These are phyloP conservation scores for Ophidiomyces ophidiicola DNA, from an alignment of 2,329 filamentous ascomycete genomes.

Conservation along the genomic window DNA sequence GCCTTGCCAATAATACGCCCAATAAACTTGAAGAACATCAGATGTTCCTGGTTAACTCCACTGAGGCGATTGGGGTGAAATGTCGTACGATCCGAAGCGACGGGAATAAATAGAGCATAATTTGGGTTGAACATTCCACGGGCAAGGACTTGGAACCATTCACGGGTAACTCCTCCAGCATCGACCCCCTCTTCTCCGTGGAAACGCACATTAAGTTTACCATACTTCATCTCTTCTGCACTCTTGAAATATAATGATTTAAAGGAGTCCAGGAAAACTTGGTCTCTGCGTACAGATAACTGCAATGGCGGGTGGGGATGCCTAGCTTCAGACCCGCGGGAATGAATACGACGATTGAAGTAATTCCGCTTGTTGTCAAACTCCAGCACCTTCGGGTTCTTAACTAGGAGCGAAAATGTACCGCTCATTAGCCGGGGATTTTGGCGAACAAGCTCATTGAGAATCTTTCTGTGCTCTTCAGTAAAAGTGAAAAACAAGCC, in stretches of 20 bases:
- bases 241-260: conserved; percentile 95
- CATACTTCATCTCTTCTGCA: conserved; percentile 96
- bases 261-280: conserved; percentile 97
- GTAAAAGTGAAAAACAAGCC: conserved; percentile 94
- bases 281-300: conserved; percentile 78
- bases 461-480: conserved; percentile 90
- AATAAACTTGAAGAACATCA: conserved; percentile 99
- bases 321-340: conserved; percentile 55
- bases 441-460: conserved; percentile 93
- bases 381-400: conserved; percentile 96
- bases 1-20: conserved; percentile 97
- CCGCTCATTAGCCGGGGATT: conserved; percentile 98
- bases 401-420: conserved; percentile 87
- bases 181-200: conserved; percentile 96
- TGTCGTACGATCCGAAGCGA: conserved; percentile 91
- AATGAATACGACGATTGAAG: conserved; percentile 88
- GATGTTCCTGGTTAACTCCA: conserved; percentile 84
- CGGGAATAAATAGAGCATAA: conserved; percentile 90
- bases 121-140: conserved; percentile 98
- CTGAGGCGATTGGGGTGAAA: conserved; percentile 97
- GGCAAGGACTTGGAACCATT: conserved; percentile 97
- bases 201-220: conserved; percentile 95
- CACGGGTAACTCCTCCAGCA: conserved; percentile 89
- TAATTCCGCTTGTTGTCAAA: conserved; percentile 99
- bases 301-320: conserved; percentile 67